A percentile compares a stretch with the other conserved stretches of the same genome.
Evolutionary conservation across 75 land plant genomes (phyloP).

Genomic region (Azolla pinnata): DNA sequence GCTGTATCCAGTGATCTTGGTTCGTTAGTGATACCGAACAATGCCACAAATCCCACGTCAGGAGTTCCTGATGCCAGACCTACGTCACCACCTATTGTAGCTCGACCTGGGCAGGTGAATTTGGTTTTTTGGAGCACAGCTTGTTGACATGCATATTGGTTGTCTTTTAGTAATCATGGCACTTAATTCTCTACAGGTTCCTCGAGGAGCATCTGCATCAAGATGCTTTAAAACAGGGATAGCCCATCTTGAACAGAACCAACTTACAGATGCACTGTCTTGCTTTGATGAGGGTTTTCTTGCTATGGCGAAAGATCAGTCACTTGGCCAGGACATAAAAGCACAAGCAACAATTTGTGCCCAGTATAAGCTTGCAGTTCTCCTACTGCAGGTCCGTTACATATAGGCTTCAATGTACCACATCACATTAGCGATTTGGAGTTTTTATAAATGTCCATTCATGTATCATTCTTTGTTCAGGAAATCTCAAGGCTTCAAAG

Average conservation of each 20-base stretch:
- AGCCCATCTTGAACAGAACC: slow-evolving; percentile 92
- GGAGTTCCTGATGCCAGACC: slow-evolving; percentile 14
- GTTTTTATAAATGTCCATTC: neutral
- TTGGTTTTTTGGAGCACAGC: neutral
- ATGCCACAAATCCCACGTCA: slow-evolving; percentile 15
- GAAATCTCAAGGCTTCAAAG: slow-evolving; percentile 79
- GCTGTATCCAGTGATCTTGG: slow-evolving; percentile 53
- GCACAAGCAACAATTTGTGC: slow-evolving; percentile 98
- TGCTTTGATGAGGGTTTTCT: slow-evolving; percentile 96
- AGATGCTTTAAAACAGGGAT: slow-evolving; percentile 82
- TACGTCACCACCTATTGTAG: slow-evolving; percentile 37
- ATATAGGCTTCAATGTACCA: neutral
- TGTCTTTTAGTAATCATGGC: neutral
- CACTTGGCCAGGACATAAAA: slow-evolving; percentile 81
- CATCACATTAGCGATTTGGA: neutral
- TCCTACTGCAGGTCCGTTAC: slow-evolving; percentile 68
- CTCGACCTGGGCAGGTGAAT: slow-evolving; percentile 80
- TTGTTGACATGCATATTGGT: neutral
- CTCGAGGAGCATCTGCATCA: slow-evolving; percentile 96
- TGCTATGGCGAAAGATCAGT: slow-evolving; percentile 90
- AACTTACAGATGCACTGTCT: slow-evolving; percentile 87
- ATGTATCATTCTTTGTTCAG: too few relatives aligned
- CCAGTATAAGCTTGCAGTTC: slow-evolving; percentile 95
- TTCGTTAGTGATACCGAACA: slow-evolving; percentile 28
- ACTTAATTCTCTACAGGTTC: slow-evolving; percentile 43